Percentiles rank a stretch among this genome's conserved stretches.
phyloP scores from a whole-genome alignment of 495 filamentous ascomycete genomes.

The Annulohypoxylon stygium region DNA sequence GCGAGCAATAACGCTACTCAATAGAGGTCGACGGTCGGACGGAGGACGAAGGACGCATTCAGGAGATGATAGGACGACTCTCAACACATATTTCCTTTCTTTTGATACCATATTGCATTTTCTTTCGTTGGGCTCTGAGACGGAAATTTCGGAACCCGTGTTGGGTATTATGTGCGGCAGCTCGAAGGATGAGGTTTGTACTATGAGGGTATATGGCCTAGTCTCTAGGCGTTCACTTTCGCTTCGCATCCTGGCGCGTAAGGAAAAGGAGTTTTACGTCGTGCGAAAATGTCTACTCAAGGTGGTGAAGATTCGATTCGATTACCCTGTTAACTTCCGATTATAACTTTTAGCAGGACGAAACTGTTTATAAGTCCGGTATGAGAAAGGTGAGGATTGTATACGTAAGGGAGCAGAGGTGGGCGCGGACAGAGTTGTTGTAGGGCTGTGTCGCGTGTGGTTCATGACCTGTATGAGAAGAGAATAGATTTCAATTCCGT shows the following conservation, averaged over 20 bases:
- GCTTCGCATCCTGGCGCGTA: slow-evolving; percentile 26
- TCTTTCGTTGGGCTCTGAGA: slow-evolving; percentile 21
- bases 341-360: slow-evolving; percentile 10
- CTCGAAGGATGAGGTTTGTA: slow-evolving; percentile 5
- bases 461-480: slow-evolving; percentile 46
- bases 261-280: slow-evolving; percentile 4
- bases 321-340: slow-evolving; percentile 19
- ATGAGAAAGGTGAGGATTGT: slow-evolving; percentile 25
- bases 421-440: slow-evolving; percentile 29
- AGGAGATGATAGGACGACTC: neutral
- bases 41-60: slow-evolving; percentile 4
- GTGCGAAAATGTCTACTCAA: slow-evolving; percentile 22
- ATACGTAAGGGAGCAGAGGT: slow-evolving; percentile 28
- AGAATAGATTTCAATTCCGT: slow-evolving; percentile 40
- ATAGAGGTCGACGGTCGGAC: slow-evolving; percentile 29
- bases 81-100: slow-evolving; percentile 27
- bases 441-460: slow-evolving; percentile 20
- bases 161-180: slow-evolving; percentile 27
- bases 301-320: slow-evolving; percentile 21
- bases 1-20: slow-evolving; percentile 28
- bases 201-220: slow-evolving; percentile 2
- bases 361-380: slow-evolving; percentile 7
- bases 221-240: slow-evolving; percentile 30
- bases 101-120: slow-evolving; percentile 46
- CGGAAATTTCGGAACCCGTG: slow-evolving; percentile 9